Evolutionary conservation across 176 grass and related monocot genomes (phyloP), one percentile per base, ranked within the genome.

Genomic region (Oryza nivara): DNA sequence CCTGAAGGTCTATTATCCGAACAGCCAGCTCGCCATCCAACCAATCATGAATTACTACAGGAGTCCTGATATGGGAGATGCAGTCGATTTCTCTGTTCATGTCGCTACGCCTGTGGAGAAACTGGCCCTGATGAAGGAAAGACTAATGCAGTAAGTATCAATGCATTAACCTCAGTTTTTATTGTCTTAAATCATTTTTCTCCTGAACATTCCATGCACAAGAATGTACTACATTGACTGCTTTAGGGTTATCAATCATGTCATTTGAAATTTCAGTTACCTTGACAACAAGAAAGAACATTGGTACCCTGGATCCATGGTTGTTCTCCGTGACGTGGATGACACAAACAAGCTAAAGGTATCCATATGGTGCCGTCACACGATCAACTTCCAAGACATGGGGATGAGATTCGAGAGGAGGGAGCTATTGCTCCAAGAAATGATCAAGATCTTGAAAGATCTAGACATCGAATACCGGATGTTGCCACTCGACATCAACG

Each of bases 61-160:
- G 81, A 98, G 96, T 38, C 96, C 96, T 66, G 96, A 98, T 65
- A 98, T 98, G 96, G 93, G 96, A 58, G 93, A 98, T 22, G 87
- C 91, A 1, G 71, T 98, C 6, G 91, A 98, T 75, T 98, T 95
- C 40, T 61, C 88, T 5, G 79, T 98, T 68, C 86, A 95, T 83
- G 93, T 98, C 13, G 89, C 87, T 19, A 98, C 96, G 23, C 80
- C 93, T 4, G 87, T 83, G 46, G 96, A 98, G 54, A 98, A 95
- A 71, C 84, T 98, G 49, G 66, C 96, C 36, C 85, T 86, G 52
- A 95, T 98, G 96, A 98, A 95, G 84, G 89, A 98, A 84, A 89
- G 85, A 65, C 83, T 98, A 71, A 14, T 95, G 47, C 89, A 88
- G 96, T 98, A 86, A 85, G 83, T 70, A 47, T 3, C 60, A 20